These are phyloP conservation scores for Magnaporthiopsis rhizophila DNA, from an alignment of 2,329 filamentous ascomycete species.

Conservation along the genomic window DNA sequence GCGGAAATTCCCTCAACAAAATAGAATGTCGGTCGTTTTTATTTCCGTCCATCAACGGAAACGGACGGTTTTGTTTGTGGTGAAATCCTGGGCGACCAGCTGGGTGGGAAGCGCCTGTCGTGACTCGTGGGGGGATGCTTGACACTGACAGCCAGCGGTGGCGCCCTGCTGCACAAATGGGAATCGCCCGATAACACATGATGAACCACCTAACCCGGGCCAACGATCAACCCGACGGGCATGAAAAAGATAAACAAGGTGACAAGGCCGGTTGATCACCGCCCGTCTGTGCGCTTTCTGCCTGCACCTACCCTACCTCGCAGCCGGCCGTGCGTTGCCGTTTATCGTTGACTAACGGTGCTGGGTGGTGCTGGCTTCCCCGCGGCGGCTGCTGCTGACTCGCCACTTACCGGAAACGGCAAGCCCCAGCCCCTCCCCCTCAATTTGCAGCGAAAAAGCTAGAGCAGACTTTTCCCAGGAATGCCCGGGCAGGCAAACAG, in stretches of 20 bases:
- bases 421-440: not conserved
- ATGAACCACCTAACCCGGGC: too few relatives aligned
- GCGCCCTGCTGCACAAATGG: not conserved
- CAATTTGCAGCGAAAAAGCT: not conserved
- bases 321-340: not conserved
- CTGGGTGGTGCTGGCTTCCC: not conserved
- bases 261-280: too few relatives aligned
- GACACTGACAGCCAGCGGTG: not conserved
- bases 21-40: not conserved
- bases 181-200: not conserved
- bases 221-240: too few relatives aligned
- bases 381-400: not conserved
- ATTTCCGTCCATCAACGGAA: not conserved
- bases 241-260: not conserved
- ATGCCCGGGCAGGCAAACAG: too few relatives aligned
- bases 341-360: not conserved
- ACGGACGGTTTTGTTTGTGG: too few relatives aligned
- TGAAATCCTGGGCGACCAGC: not conserved
- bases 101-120: too few relatives aligned
- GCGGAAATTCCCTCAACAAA: not conserved
- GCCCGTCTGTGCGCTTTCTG: not conserved
- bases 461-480: not conserved
- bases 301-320: too few relatives aligned
- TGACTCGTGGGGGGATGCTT: not conserved
- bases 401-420: too few relatives aligned